Base-by-base conservation (phyloP, 495 filamentous ascomycete genomes). In the Melanomma pulvis-pyrius region DNA sequence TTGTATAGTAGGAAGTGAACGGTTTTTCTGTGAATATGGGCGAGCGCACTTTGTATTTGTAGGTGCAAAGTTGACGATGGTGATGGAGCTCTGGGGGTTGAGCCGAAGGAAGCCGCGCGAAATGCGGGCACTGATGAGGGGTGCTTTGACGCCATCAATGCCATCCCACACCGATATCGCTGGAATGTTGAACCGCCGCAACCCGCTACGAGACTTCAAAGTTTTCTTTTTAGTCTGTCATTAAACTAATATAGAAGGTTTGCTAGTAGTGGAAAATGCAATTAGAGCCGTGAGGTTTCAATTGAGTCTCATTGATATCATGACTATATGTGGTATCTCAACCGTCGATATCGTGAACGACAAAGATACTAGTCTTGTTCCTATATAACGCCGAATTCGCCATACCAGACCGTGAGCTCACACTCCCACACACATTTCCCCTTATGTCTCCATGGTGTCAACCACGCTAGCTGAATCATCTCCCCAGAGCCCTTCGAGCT, bases 401-500 rank as follows among this genome's bases (percentile, higher is more conserved):
- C 39, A 44, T 44, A 44, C 39, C 39, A 44, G 17, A 44, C 39
- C 39, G 8, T 44, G 9, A 12, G 39, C 39, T 17, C 13, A 44
- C 17, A 7, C 9, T 12, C 17, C 39, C 17, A 44, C 8, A 44
- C 9, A n/a, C 5, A 44, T 44, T 7, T n/a, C n/a, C n/a, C n/a
- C 39, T 56, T 36, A 74, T 48, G 47, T 54, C 56, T 73, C 66
- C 71, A 71, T 75, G 26, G 73, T 77, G 70, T 81, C 77, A 24
- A 53, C 81, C 57, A 61, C 76, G 52, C 79, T 25, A 34, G 29
- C 76, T 29, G 55, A 75, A 22, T 80, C 83, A 75, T 90, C 86
- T 1, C 89, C 91, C 89, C 90, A 96, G n/a, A 98, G 75, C 0
- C 92, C 94, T 71, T 97, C 94, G 34, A 98, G 82, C 81, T 93